Evolutionary conservation across 257 asterid species (phyloP).

Genomic region (Echium plantagineum): DNA sequence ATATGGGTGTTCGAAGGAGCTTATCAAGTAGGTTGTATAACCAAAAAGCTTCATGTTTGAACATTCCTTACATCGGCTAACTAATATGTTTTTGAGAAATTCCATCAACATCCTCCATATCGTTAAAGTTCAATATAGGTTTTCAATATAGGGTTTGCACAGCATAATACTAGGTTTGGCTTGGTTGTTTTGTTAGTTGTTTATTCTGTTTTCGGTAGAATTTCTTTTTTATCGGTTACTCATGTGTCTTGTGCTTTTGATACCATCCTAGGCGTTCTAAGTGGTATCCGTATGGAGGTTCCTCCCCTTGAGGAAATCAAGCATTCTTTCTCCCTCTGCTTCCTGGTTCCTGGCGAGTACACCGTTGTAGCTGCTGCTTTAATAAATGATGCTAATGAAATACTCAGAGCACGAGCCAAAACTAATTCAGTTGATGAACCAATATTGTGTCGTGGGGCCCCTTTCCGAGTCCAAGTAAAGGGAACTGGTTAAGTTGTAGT

Average conservation of each 20-base stretch:
- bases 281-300: constrained; percentile 61
- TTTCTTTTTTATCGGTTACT: constrained; percentile 3
- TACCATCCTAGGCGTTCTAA: constrained; percentile 56
- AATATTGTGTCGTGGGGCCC: constrained; percentile 93
- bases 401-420: constrained; percentile 85
- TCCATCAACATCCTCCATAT: not conserved
- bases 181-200: too few species aligned
- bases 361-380: constrained; percentile 88
- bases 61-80: not conserved
- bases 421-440: constrained; percentile 59
- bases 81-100: not conserved
- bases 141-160: too few species aligned
- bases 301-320: constrained; percentile 80
- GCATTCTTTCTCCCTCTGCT: constrained; percentile 76
- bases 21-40: not conserved
- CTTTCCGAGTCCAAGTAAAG: constrained; percentile 73
- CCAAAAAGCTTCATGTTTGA: not conserved
- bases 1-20: not conserved
- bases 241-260: constrained; percentile 7
- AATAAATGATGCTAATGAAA: constrained; percentile 80
- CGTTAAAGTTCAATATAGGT: not conserved
- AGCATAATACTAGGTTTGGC: constrained; percentile 1
- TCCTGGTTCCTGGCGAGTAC: constrained; percentile 94
- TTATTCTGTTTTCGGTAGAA: too few species aligned
- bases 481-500: constrained; percentile 44